These are phyloP conservation scores for Flueggea neowawraea DNA, from an alignment of 441 rosid species.

Conservation along the genomic window DNA sequence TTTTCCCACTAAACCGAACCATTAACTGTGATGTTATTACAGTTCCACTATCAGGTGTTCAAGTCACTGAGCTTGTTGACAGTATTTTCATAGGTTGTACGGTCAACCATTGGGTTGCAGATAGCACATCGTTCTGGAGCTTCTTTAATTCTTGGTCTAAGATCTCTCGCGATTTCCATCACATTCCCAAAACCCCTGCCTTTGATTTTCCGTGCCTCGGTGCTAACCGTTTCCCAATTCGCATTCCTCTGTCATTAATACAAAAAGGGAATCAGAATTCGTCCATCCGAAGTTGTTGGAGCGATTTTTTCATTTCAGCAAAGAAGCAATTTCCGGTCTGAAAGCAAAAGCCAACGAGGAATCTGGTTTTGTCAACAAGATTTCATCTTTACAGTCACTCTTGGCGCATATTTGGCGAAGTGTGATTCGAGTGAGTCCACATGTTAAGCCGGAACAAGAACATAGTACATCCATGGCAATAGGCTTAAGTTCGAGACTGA, in stretches of 20 bases:
- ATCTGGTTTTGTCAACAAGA: slow-evolving; percentile 8
- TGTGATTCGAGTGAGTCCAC: slow-evolving; percentile 4
- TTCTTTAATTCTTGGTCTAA: slow-evolving; percentile 48
- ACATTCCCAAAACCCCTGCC: background rate
- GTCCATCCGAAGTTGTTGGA: slow-evolving; percentile 6
- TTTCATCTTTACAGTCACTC: slow-evolving; percentile 49
- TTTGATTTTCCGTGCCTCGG: slow-evolving; percentile 5
- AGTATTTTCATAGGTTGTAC: slow-evolving; percentile 24
- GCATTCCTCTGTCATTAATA: slow-evolving; percentile 5
- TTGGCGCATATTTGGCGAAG: slow-evolving; percentile 39
- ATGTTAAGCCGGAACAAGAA: slow-evolving; percentile 7
- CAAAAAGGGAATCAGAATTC: background rate
- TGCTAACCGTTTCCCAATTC: slow-evolving; percentile 1
- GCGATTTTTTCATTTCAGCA: slow-evolving; percentile 28
- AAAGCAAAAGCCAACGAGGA: slow-evolving; percentile 37
- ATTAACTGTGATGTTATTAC: slow-evolving; percentile 3
- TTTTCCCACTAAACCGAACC: slow-evolving; percentile 11
- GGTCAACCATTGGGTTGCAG: slow-evolving; percentile 28
- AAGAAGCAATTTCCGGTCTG: slow-evolving; percentile 23
- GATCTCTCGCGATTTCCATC: slow-evolving; percentile 20
- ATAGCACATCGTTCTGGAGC: slow-evolving; percentile 43
- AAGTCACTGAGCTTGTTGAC: slow-evolving; percentile 18
- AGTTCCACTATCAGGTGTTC: slow-evolving; percentile 15
- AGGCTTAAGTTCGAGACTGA: slow-evolving; percentile 26
- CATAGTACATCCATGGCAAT: background rate